Percentiles rank a stretch among this genome's conserved stretches.
Conservation (phyloP, 768 basidiomycete genomes). For the Russula brevipes region DNA sequence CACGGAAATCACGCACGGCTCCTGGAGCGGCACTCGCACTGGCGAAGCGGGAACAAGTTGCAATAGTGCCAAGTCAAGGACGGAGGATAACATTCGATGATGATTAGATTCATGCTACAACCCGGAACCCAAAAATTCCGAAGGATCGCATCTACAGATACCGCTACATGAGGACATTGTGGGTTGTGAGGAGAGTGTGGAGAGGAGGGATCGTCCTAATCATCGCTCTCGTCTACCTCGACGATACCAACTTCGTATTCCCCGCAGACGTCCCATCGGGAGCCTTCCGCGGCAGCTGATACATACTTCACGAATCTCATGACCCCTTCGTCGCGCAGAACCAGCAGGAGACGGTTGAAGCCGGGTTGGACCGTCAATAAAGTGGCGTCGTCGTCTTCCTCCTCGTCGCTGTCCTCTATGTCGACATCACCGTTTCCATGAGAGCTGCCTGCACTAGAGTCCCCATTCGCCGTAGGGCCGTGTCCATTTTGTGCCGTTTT, state of each 20-base stretch:
- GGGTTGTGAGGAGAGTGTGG: neutral
- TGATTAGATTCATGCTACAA: conserved; percentile 19
- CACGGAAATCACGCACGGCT: conserved; percentile 41
- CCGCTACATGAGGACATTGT: conserved; percentile 8
- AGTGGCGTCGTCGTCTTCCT: conserved; percentile 64
- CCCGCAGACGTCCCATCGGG: conserved; percentile 88
- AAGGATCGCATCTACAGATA: conserved; percentile 2
- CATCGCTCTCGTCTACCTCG: conserved; percentile 33
- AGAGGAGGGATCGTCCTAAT: neutral
- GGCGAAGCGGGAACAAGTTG: conserved; percentile 69
- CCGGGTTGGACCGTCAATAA: conserved; percentile 82
- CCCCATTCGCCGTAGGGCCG: conserved; percentile 23
- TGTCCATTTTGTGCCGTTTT: conserved; percentile 25
- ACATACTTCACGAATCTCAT: conserved; percentile 96
- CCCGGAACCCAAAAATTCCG: neutral
- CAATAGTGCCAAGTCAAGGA: conserved; percentile 65
- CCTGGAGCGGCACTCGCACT: conserved; percentile 78
- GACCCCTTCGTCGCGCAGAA: conserved; percentile 87
- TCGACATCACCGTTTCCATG: conserved; percentile 6
- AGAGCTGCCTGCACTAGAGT: conserved; percentile 22
- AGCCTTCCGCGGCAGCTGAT: conserved; percentile 81
- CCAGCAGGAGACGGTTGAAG: conserved; percentile 84
- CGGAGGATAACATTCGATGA: conserved; percentile 66
- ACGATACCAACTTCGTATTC: conserved; percentile 90
- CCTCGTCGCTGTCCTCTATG: conserved; percentile 16